A percentile compares a stretch with the other conserved stretches of the same genome.
Evolutionary conservation across 1,139 yeast genomes (phyloP).

Genomic region (Sugiyamaella castrensis): DNA sequence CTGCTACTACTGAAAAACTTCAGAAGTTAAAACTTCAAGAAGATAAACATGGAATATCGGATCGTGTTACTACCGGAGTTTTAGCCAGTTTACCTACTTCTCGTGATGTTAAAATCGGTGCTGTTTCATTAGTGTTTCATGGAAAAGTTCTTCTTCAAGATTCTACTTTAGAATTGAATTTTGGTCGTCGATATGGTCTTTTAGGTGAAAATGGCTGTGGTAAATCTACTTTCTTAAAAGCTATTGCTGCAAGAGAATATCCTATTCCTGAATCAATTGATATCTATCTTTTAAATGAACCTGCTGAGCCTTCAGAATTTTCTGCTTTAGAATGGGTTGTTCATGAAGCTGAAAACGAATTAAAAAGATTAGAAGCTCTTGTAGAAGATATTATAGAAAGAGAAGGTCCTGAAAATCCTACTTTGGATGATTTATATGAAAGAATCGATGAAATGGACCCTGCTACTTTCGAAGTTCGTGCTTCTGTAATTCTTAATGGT

Average conservation of each 20-base stretch:
- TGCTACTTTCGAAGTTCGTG: conserved; percentile 91
- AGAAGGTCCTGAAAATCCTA: conserved; percentile 91
- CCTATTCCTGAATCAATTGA: conserved; percentile 93
- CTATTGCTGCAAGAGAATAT: conserved; percentile 93
- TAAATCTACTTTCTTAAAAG: conserved; percentile 88
- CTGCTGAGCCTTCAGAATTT: conserved; percentile 89
- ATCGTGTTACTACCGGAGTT: conserved; percentile 98
- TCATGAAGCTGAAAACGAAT: conserved; percentile 89
- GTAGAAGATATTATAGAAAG: conserved; percentile 87
- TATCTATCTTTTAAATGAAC: conserved; percentile 90
- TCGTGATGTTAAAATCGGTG: conserved; percentile 87
- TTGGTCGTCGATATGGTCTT: conserved; percentile 87
- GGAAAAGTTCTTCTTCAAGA: conserved; percentile 96
- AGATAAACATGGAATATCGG: conserved; percentile 90
- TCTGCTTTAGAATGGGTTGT: conserved; percentile 97
- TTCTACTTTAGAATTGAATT: conserved; percentile 85
- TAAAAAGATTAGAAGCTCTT: conserved; percentile 84
- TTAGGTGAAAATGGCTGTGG: conserved; percentile 99
- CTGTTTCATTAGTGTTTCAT: conserved; percentile 90
- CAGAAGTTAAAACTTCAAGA: conserved; percentile 87
- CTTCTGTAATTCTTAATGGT: conserved; percentile 94
- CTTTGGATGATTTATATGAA: conserved; percentile 87
- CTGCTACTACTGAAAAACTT: conserved; percentile 63
- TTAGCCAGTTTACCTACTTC: conserved; percentile 84
- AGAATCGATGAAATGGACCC: conserved; percentile 97